These are phyloP conservation scores for Albophoma yamanashiensis DNA, from an alignment of 2,329 filamentous ascomycete genomes.

Conservation along the genomic window DNA sequence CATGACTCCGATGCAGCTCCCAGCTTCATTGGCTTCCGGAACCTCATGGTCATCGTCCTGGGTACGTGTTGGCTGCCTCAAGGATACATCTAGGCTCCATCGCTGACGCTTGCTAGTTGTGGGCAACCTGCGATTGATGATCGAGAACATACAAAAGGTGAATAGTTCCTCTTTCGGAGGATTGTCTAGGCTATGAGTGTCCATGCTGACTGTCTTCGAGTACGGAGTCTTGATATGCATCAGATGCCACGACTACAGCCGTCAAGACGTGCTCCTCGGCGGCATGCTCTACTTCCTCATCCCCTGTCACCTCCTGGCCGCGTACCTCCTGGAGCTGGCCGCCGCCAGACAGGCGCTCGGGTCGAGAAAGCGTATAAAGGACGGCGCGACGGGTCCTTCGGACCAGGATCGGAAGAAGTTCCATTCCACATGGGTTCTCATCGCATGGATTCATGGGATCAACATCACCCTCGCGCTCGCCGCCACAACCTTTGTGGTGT, in stretches of 20 bases:
- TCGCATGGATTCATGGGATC: slow-evolving; percentile 69
- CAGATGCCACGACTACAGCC: slow-evolving; percentile 77
- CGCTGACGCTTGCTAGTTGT: slow-evolving; percentile 49
- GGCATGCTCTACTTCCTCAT: slow-evolving; percentile 74
- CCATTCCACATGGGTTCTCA: slow-evolving; percentile 65
- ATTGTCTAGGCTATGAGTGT: background rate
- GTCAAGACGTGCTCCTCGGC: slow-evolving; percentile 66
- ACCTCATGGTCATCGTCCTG: slow-evolving; percentile 89
- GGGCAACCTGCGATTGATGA: slow-evolving; percentile 85
- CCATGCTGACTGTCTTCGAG: slow-evolving; percentile 28
- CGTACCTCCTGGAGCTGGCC: slow-evolving; percentile 78
- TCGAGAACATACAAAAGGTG: slow-evolving; percentile 94
- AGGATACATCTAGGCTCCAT: background rate
- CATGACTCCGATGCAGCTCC: slow-evolving; percentile 65
- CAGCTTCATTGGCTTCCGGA: slow-evolving; percentile 88
- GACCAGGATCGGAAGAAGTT: slow-evolving; percentile 57
- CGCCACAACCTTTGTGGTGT: slow-evolving; percentile 77
- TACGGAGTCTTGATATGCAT: slow-evolving; percentile 94
- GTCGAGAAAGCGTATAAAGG: slow-evolving; percentile 44
- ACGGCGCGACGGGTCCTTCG: slow-evolving; percentile 35
- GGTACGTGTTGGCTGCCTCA: slow-evolving; percentile 37
- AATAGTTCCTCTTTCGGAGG: slow-evolving; percentile 1
- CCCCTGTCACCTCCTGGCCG: slow-evolving; percentile 81
- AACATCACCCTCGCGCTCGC: slow-evolving; percentile 76
- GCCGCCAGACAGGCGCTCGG: slow-evolving; percentile 71